Conservation (phyloP, 2,329 filamentous ascomycete species). For the Hypomyces rosellus region DNA sequence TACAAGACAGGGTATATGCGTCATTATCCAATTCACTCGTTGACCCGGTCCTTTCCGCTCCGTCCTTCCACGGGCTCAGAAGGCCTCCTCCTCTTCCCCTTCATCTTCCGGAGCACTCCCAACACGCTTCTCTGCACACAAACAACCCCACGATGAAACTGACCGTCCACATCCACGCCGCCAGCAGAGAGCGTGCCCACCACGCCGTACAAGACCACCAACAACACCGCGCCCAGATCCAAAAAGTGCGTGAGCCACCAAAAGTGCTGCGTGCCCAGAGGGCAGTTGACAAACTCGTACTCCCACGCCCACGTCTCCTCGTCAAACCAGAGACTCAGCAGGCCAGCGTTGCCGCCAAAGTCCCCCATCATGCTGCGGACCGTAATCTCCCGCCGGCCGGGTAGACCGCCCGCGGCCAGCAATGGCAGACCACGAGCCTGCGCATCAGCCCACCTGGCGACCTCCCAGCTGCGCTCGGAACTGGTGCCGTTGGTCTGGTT, state of each 20-base stretch:
- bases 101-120: background rate
- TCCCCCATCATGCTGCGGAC: constrained; percentile 98
- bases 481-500: constrained; percentile 49
- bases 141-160: constrained; percentile 15
- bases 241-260: constrained; percentile 90
- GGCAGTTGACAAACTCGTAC: constrained; percentile 73
- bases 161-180: constrained; percentile 31
- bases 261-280: constrained; percentile 76
- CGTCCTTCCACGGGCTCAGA: background rate
- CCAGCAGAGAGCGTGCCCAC: constrained; percentile 20
- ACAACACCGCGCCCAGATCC: constrained; percentile 46
- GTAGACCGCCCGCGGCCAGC: constrained; percentile 31
- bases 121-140: constrained; percentile 13
- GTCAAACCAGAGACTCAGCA: constrained; percentile 89
- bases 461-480: constrained; percentile 44
- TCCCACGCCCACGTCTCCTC: constrained; percentile 65
- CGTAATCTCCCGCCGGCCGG: constrained; percentile 79
- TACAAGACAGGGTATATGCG: constrained; percentile 3
- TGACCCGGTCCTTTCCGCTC: constrained; percentile 16
- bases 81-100: background rate
- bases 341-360: constrained; percentile 83
- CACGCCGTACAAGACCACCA: constrained; percentile 20
- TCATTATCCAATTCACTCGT: constrained; percentile 17
- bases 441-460: constrained; percentile 41
- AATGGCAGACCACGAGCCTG: constrained; percentile 31